Conservation (phyloP, 2,329 filamentous ascomycete species). For the Didymosphaeria variabile region DNA sequence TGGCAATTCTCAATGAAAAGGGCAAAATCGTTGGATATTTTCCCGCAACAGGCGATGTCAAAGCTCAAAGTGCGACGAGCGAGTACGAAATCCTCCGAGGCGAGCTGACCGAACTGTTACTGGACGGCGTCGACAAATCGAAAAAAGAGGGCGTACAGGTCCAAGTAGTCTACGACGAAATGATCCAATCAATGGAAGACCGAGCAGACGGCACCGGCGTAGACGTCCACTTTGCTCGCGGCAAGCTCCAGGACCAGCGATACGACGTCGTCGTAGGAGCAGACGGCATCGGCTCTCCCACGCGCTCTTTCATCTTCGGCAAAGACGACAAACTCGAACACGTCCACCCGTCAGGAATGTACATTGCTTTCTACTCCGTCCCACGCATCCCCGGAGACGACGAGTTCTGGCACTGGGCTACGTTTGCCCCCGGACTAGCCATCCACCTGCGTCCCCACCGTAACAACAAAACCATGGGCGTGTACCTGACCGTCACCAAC, state of each 20-base stretch:
- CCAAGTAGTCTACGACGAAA: constrained; percentile 33
- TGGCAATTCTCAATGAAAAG: constrained; percentile 45
- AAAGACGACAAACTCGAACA: constrained; percentile 27
- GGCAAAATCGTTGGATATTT: constrained; percentile 31
- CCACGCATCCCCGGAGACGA: constrained; percentile 31
- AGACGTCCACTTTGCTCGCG: constrained; percentile 35
- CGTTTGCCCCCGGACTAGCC: constrained; percentile 29
- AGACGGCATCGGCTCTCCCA: constrained; percentile 39
- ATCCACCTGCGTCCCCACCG: constrained; percentile 40
- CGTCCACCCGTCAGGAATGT: constrained; percentile 34
- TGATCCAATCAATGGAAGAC: constrained; percentile 31
- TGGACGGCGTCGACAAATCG: constrained; percentile 28
- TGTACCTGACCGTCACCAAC: constrained; percentile 37
- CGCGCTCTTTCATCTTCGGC: constrained; percentile 36
- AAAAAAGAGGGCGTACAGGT: constrained; percentile 26
- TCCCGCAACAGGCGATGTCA: constrained; percentile 33
- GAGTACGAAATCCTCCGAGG: constrained; percentile 47
- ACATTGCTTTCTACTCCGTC: constrained; percentile 45
- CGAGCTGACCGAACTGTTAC: constrained; percentile 47
- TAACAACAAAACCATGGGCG: constrained; percentile 34
- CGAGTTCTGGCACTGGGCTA: constrained; percentile 37
- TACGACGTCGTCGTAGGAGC: constrained; percentile 43
- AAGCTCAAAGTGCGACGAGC: constrained; percentile 29
- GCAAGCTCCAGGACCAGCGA: constrained; percentile 21
- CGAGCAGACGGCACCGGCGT: constrained; percentile 25